Evolutionary conservation across 257 asterid species (phyloP), one percentile per base, ranked within the genome.

Genomic region (Striga asiatica): DNA sequence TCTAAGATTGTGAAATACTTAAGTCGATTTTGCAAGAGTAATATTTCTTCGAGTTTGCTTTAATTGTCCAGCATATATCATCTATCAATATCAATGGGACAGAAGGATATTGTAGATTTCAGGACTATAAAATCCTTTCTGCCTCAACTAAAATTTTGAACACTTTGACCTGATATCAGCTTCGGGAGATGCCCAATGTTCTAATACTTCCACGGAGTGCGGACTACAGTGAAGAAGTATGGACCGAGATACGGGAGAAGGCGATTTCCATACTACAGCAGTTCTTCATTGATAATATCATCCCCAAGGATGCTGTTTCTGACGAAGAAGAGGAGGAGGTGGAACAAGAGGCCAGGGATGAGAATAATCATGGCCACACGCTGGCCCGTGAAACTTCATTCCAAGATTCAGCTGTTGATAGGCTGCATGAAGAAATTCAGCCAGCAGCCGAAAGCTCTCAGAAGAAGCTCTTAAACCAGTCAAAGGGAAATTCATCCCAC

Each of bases 161-260:
- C 49, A 28, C 56, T 64, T 60, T 37, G 21, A 52, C 61, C 42
- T 60, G 60, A 41, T 65, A 67, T 71, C 79, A 93, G 99, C 73
- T 93, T 17, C 72, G 94, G 74, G 99, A 92, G 84, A 92, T 88
- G 97, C 97, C 99, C 76, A 93, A 93, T 75, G 99, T 88, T 49
- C 80, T 93, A 76, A 78, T 93, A 66, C 99, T 93, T 74, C 99
- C 99, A 20, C 88, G 87, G 24, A 93, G 99, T 75, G 99, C 99
- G 16, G 99, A 93, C 76, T 93, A 84, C 58, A 93, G 99, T 78
- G 99, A 93, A 83, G 99, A 93, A 80, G 99, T 88, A 37, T 93
- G 99, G 99, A 81, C 83, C 84, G 99, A 93, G 78, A 93, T 93
- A 58, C 82, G 97, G 76, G 97, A 93, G 76, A 93, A 88, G 62